Base-by-base conservation (phyloP, 257 asterid species). In the Ajuga chamaepitys region DNA sequence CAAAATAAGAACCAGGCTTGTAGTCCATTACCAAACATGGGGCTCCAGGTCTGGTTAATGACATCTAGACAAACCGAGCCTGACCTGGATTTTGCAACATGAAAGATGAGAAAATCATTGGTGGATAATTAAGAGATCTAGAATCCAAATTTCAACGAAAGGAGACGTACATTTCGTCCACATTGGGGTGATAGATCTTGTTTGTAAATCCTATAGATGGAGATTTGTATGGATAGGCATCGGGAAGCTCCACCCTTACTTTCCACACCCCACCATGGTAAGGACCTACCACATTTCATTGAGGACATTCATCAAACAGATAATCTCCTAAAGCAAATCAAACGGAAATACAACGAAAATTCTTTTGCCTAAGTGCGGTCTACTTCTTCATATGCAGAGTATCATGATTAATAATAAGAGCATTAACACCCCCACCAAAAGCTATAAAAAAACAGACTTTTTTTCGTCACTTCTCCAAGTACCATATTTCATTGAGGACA, bases 241-340 rank as follows among this genome's bases (percentile, higher is more conserved):
- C 99, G 1, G 99, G 96, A 66, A 94, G 96, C 83, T 91, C 96
- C 78, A 94, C 99, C 74, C 91, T 88, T 72, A 94, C 42, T 75
- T 91, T 94, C 99, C 99, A 94, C n/a, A 86, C 89, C 32, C 97
- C 99, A 3, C 98, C 99, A 18, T 82, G 89, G 82, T 94, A 94
- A 8, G 88, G 95, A 74, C 98, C 99, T 94, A 82, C 45, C 63
- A 68, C 40, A 68, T 69, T 78, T 64, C 78, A 74, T 64, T 24
- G 16, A 22, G 16, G 64, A 20, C 68, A 58, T 17, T 38, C 46
- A 22, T 28, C 41, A 53, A 17, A 54, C 41, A 44, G 18, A 72
- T 42, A 17, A 34, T 11, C 5, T 18, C 37, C 12, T 3, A 61
- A 47, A 30, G 4, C 20, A 54, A 35, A 7, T 9, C 9, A 4